Conservation (phyloP, 345 rosid genomes). For the Erucastrum elatum region DNA sequence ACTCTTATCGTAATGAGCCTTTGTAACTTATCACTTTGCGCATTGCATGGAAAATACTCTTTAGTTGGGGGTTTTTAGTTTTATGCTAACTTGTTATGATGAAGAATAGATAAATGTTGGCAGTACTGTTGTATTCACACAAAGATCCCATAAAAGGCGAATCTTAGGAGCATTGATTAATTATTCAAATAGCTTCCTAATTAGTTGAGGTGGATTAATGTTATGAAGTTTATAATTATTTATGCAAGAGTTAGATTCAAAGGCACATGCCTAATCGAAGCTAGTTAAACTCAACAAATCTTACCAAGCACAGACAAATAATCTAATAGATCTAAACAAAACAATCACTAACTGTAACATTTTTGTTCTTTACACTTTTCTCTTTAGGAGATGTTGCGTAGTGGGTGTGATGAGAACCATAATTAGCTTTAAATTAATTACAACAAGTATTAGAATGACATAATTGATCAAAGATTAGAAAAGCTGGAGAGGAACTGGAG, state of each 20-base stretch:
- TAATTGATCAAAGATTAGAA: slow-evolving; percentile 23
- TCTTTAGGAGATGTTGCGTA: background rate
- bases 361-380: background rate
- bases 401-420: background rate
- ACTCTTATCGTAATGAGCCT: background rate
- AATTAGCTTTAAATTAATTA: background rate
- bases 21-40: background rate
- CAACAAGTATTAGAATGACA: background rate
- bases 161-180: background rate
- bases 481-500: slow-evolving; percentile 69
- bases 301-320: background rate
- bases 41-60: background rate
- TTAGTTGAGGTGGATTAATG: background rate
- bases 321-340: background rate
- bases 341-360: background rate
- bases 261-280: background rate
- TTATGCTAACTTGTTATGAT: slow-evolving; percentile 59
- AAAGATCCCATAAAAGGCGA: background rate
- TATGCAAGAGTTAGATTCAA: background rate
- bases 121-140: background rate
- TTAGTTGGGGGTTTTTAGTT: slow-evolving; percentile 81
- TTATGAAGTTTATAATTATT: background rate
- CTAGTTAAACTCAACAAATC: background rate
- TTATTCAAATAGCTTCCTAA: background rate
- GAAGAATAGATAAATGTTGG: background rate